These are phyloP conservation scores for Aspergillus sp. DNA, from an alignment of 2,329 filamentous ascomycete genomes.

Conservation along the genomic window DNA sequence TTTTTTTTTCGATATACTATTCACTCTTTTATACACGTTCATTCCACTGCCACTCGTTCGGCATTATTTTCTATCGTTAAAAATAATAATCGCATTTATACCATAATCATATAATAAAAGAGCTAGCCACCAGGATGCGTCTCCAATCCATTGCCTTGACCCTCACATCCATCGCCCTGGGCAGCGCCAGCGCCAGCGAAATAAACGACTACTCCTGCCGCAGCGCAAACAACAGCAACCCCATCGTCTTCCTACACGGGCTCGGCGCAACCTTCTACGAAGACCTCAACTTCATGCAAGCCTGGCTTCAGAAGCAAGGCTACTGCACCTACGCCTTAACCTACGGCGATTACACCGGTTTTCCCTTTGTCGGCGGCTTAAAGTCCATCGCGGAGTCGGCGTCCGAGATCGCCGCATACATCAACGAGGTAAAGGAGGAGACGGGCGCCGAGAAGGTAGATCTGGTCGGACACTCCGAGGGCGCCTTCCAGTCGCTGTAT, in stretches of 20 bases:
- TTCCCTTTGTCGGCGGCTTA: slow-evolving; percentile 42
- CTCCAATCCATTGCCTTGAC: background rate
- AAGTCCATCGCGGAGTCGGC: slow-evolving; percentile 40
- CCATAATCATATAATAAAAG: background rate
- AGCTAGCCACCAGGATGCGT: slow-evolving; percentile 13
- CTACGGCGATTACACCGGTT: slow-evolving; percentile 41
- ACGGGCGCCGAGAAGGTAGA: slow-evolving; percentile 42
- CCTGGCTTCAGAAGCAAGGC: slow-evolving; percentile 36
- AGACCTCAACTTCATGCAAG: slow-evolving; percentile 37
- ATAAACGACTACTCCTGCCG: slow-evolving; percentile 39
- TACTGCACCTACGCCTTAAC: slow-evolving; percentile 46
- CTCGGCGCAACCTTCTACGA: slow-evolving; percentile 40
- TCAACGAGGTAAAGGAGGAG: slow-evolving; percentile 35
- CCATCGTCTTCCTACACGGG: slow-evolving; percentile 38
- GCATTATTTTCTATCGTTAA: background rate
- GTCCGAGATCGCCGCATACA: slow-evolving; percentile 40
- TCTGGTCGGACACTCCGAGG: slow-evolving; percentile 47
- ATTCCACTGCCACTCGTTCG: background rate
- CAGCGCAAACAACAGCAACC: slow-evolving; percentile 28
- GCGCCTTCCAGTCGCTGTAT: slow-evolving; percentile 43
- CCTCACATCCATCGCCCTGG: slow-evolving; percentile 1
- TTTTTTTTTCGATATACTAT: no score
- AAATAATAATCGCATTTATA: background rate
- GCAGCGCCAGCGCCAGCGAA: slow-evolving; percentile 17
- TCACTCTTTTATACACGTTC: background rate